Conservation (phyloP, 2,329 filamentous ascomycete species). For the Emergomyces orientalis region DNA sequence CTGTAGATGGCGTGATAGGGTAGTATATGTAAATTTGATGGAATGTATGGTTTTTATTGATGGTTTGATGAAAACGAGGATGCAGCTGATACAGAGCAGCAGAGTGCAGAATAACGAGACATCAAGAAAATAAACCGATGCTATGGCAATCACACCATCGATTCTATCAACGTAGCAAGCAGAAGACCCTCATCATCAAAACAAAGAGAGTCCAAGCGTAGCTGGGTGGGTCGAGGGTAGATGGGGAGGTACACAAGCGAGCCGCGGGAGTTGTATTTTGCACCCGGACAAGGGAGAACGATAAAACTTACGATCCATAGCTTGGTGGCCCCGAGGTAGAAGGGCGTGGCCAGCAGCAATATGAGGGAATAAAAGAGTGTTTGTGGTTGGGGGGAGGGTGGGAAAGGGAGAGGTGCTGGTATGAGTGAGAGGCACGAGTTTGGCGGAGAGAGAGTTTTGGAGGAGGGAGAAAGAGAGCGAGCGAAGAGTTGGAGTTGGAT, state of each 20-base stretch:
- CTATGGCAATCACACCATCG: conserved; percentile 1
- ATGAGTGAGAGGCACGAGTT: conserved; percentile 15
- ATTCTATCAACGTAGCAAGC: not conserved
- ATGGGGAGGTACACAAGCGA: conserved; percentile 9
- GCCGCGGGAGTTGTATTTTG: conserved; percentile 2
- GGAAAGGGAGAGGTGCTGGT: conserved; percentile 21
- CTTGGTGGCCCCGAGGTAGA: conserved; percentile 40
- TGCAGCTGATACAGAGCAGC: conserved; percentile 17
- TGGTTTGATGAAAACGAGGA: conserved; percentile 29
- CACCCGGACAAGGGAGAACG: conserved; percentile 17
- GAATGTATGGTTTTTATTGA: conserved; percentile 30
- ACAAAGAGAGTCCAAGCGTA: not conserved
- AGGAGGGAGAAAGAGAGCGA: conserved; percentile 13
- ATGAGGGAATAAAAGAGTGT: conserved; percentile 17
- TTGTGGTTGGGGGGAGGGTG: conserved; percentile 22
- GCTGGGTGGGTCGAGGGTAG: conserved; percentile 4
- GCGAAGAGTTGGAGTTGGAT: conserved; percentile 8
- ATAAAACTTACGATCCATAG: conserved; percentile 51
- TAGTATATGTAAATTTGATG: conserved; percentile 29
- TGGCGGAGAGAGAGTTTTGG: conserved; percentile 10
- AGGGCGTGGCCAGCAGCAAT: conserved; percentile 21
- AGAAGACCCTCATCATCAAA: not conserved
- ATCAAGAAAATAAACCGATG: not conserved
- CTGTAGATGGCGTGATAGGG: conserved; percentile 18
- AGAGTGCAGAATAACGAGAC: conserved; percentile 5